Percentiles rank a stretch among this genome's conserved stretches.
These are phyloP conservation scores for Orobanche coerulescens DNA, from an alignment of 257 asterid genomes.

Conservation along the genomic window DNA sequence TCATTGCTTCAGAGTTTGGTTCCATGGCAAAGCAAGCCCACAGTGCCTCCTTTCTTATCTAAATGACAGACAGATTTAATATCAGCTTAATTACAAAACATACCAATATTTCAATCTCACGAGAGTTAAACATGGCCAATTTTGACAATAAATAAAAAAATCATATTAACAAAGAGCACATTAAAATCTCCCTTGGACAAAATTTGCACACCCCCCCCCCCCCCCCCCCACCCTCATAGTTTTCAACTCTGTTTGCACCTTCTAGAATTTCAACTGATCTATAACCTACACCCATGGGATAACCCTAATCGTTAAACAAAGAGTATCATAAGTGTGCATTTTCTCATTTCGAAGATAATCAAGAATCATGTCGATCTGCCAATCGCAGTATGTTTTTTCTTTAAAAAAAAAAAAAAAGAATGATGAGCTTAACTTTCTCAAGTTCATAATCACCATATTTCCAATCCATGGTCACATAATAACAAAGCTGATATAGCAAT, in stretches of 20 bases:
- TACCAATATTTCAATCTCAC: conserved; percentile 4
- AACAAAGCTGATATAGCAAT: background rate
- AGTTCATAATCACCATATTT: background rate
- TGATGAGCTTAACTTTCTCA: background rate
- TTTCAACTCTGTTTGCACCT: too few relatives aligned
- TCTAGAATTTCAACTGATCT: too few relatives aligned
- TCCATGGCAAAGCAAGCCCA: conserved; percentile 97
- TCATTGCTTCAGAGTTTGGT: conserved; percentile 81
- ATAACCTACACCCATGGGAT: too few relatives aligned
- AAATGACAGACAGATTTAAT: conserved; percentile 16
- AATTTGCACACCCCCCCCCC: too few relatives aligned
- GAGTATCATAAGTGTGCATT: background rate
- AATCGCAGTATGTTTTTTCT: background rate
- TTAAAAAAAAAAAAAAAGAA: background rate
- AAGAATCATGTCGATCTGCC: background rate
- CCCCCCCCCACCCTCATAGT: too few relatives aligned
- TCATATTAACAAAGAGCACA: background rate
- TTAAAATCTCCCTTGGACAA: too few relatives aligned
- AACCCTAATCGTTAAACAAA: background rate
- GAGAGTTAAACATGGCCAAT: background rate
- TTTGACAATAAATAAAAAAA: background rate
- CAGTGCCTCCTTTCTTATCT: conserved; percentile 97
- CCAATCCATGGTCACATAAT: background rate
- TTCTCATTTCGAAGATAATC: background rate
- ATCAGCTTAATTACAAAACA: conserved; percentile 13